phyloP scores from a whole-genome alignment of 768 basidiomycete genomes.

The Melanogaster broomeanus region DNA sequence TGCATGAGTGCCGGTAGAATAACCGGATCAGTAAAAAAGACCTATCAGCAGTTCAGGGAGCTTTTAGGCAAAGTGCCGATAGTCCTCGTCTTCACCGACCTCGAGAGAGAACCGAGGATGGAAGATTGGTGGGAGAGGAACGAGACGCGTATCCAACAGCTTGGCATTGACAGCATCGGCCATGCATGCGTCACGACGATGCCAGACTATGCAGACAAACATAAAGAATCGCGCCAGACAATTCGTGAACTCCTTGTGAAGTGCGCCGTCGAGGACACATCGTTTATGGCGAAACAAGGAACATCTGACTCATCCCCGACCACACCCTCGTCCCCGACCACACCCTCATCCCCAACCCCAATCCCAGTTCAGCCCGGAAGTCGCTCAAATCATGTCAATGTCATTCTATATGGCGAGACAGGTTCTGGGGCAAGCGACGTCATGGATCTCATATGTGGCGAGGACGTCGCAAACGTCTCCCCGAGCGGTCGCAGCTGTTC shows the following conservation, averaged over 20 bases:
- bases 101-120: conserved; percentile 24
- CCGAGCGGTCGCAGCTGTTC: neutral
- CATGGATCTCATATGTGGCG: neutral
- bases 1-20: neutral
- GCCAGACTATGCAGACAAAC: neutral
- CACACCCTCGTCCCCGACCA: no score
- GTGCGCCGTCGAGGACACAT: no score
- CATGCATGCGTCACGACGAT: neutral
- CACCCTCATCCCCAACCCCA: no score
- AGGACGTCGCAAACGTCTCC: neutral
- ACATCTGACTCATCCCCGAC: no score
- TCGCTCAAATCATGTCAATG: no score
- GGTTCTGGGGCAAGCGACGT: neutral
- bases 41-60: neutral
- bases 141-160: neutral
- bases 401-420: no score
- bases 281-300: no score
- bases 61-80: conserved; percentile 33
- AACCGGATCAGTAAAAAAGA: neutral
- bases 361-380: no score
- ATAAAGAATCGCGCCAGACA: neutral
- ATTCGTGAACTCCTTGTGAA: neutral
- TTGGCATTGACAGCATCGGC: neutral
- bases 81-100: conserved; percentile 32
- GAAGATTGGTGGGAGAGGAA: conserved; percentile 18